phyloP scores from a whole-genome alignment of 2,329 filamentous ascomycete species.

The Cryphonectria parasitica region DNA sequence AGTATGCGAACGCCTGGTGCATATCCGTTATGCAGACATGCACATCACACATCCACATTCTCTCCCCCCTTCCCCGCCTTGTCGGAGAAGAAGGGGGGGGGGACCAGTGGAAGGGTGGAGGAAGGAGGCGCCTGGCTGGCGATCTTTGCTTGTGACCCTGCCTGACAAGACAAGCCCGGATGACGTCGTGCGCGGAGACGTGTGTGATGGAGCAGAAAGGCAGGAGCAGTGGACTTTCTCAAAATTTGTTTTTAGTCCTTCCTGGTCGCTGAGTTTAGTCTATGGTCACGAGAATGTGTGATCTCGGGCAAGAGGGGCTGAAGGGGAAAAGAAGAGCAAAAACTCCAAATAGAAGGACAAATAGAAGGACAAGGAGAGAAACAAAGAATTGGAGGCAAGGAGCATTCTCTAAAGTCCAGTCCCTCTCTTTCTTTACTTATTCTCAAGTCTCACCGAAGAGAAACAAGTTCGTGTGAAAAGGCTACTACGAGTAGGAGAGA shows the following conservation, averaged over 20 bases:
- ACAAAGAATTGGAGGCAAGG: not conserved
- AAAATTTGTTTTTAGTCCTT: no score
- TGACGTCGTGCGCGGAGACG: not conserved
- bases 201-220: not conserved
- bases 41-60: not conserved
- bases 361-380: no score
- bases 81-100: not conserved
- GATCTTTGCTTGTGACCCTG: slow-evolving; percentile 2
- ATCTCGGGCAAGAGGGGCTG: not conserved
- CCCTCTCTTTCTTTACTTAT: not conserved
- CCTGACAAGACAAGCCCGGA: not conserved
- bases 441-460: not conserved
- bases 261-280: not conserved
- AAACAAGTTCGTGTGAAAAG: not conserved
- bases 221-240: not conserved
- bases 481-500: not conserved
- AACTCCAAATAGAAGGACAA: no score
- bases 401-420: not conserved
- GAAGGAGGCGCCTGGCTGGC: not conserved
- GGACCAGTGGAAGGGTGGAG: not conserved
- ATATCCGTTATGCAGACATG: slow-evolving; percentile 8
- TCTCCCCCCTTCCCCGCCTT: no score
- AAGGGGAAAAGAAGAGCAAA: no score
- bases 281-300: not conserved
- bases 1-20: slow-evolving; percentile 8